phyloP scores from a whole-genome alignment of 495 filamentous ascomycete genomes.

The Aspergillus sparsus region DNA sequence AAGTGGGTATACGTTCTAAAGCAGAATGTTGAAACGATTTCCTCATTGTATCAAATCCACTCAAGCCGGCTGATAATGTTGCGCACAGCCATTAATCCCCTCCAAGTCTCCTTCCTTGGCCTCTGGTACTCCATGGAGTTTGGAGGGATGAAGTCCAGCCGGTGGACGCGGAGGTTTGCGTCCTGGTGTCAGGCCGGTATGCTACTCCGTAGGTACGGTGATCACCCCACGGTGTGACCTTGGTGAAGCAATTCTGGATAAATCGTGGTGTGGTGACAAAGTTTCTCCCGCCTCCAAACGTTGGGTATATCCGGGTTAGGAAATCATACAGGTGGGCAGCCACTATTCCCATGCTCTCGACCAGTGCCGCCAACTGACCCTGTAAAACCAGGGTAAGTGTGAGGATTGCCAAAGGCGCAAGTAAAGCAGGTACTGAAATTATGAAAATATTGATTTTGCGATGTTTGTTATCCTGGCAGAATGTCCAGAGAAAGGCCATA shows the following conservation, averaged over 20 bases:
- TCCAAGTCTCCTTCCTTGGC: slow-evolving; percentile 69
- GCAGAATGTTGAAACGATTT: too few species aligned
- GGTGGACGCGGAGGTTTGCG: slow-evolving; percentile 30
- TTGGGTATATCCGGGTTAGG: slow-evolving; percentile 76
- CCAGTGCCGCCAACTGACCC: slow-evolving; percentile 47
- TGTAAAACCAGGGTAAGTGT: slow-evolving; percentile 62
- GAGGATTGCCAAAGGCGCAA: slow-evolving; percentile 75
- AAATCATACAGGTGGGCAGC: slow-evolving; percentile 88
- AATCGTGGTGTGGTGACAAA: slow-evolving; percentile 67
- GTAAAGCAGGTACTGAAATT: slow-evolving; percentile 72
- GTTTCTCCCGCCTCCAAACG: slow-evolving; percentile 77
- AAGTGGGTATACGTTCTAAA: too few species aligned
- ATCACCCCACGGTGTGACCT: slow-evolving; percentile 32
- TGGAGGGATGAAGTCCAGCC: slow-evolving; percentile 40
- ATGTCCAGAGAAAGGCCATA: slow-evolving; percentile 78
- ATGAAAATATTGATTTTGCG: slow-evolving; percentile 70
- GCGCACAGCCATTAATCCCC: slow-evolving; percentile 31
- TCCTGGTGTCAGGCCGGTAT: slow-evolving; percentile 30
- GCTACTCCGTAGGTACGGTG: slow-evolving; percentile 63
- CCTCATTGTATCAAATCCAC: too few species aligned
- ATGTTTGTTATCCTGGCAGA: slow-evolving; percentile 76
- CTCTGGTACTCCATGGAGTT: slow-evolving; percentile 63
- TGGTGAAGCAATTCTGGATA: slow-evolving; percentile 61
- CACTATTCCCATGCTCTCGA: slow-evolving; percentile 68
- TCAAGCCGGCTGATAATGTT: too few species aligned